Conservation (phyloP, 768 basidiomycete genomes). For the Rickenella mellea region DNA sequence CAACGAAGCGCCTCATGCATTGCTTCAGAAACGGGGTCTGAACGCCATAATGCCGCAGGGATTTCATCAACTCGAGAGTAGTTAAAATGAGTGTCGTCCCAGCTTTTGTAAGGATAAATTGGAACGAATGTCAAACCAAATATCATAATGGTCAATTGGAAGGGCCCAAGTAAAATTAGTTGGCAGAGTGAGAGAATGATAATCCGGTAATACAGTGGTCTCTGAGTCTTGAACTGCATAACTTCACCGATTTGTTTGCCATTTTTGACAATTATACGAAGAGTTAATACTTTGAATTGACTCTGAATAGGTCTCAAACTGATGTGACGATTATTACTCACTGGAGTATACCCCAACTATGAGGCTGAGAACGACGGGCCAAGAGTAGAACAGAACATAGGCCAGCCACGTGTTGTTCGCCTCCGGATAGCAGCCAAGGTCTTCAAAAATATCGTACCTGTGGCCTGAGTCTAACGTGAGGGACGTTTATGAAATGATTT, state of each 20-base stretch:
- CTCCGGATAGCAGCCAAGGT: constrained; percentile 41
- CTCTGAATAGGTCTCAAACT: no score
- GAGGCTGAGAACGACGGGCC: constrained; percentile 16
- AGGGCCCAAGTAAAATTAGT: constrained; percentile 35
- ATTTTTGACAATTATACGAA: constrained; percentile 31
- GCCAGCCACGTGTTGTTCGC: constrained; percentile 29
- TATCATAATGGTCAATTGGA: constrained; percentile 27
- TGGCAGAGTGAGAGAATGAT: constrained; percentile 44
- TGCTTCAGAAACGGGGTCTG: constrained; percentile 6
- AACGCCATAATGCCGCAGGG: constrained; percentile 19
- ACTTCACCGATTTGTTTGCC: constrained; percentile 34
- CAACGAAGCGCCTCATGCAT: neutral
- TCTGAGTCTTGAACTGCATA: constrained; percentile 24
- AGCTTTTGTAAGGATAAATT: constrained; percentile 32
- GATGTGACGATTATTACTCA: no score
- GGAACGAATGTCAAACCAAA: constrained; percentile 20
- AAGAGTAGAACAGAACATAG: constrained; percentile 18
- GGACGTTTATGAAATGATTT: neutral
- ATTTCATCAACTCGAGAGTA: constrained; percentile 31
- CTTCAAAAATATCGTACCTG: constrained; percentile 51
- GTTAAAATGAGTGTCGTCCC: constrained; percentile 35
- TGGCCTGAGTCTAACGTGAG: no score
- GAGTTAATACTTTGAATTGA: constrained; percentile 21
- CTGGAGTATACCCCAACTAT: constrained; percentile 18
- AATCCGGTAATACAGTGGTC: constrained; percentile 48